phyloP scores from a whole-genome alignment of 306 rosid species.

The Prunus armeniaca region DNA sequence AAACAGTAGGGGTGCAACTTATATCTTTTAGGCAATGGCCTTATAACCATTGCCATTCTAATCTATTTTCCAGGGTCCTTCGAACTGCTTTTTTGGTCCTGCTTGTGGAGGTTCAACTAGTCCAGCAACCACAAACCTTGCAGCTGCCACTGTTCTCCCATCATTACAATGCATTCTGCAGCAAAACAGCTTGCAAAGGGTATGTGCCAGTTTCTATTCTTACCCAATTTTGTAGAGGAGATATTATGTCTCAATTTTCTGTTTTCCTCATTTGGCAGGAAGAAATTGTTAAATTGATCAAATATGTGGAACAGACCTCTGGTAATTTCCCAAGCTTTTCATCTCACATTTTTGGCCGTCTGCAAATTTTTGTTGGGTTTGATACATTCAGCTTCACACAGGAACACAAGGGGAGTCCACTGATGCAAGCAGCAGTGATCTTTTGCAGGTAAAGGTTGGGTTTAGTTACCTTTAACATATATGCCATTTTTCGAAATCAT shows the following conservation, averaged over 20 bases:
- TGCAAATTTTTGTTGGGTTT: constrained; percentile 26
- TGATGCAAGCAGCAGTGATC: constrained; percentile 54
- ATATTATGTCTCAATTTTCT: constrained; percentile 17
- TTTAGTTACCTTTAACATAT: background rate
- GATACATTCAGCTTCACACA: constrained; percentile 35
- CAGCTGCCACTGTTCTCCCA: constrained; percentile 53
- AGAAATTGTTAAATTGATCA: constrained; percentile 76
- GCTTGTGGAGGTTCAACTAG: constrained; percentile 50
- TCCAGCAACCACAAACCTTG: constrained; percentile 47
- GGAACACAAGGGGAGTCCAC: constrained; percentile 62
- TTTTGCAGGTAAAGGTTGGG: constrained; percentile 56
- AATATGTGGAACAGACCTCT: constrained; percentile 66
- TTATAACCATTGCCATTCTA: constrained; percentile 48
- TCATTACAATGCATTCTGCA: constrained; percentile 73
- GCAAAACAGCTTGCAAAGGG: constrained; percentile 83
- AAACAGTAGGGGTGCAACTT: constrained; percentile 34
- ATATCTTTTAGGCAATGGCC: constrained; percentile 57
- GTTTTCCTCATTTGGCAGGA: constrained; percentile 54
- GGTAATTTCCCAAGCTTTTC: constrained; percentile 51
- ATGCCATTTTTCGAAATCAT: background rate
- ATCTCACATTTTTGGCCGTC: constrained; percentile 7
- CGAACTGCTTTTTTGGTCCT: constrained; percentile 45
- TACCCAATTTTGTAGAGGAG: background rate
- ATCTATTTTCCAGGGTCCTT: constrained; percentile 63
- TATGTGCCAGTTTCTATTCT: constrained; percentile 26